Base-by-base conservation (phyloP, 805 yeast genomes). In the Lipomyces sp. region DNA sequence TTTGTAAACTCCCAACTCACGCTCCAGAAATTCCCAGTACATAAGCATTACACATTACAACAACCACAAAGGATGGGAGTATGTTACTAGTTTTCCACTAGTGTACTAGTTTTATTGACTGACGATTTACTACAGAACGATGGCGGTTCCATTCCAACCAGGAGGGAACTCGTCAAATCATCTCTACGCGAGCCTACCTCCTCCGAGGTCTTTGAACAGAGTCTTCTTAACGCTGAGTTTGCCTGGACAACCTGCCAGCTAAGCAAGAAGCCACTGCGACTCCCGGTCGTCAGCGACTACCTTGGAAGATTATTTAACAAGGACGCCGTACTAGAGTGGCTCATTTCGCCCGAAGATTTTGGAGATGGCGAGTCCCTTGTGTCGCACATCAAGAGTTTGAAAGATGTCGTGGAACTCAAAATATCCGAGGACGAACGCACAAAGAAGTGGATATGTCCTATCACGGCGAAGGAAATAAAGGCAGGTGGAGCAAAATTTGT, bases 221-320 rank as follows among this genome's bases (percentile, higher is more conserved):
- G 40, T 24, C 49, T 41, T 28, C 42, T 56, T 21, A 39, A 58
- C 14, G 45, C 49, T 2, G 37, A 31, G 22, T 58, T 43, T 23
- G 26, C 45, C 18, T 77, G 82, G 73, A 67, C 65, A 13, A 71
- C 68, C 4, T 86, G 95, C 63, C 64, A 69, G 4, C 51, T 74
- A 33, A 74, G 72, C 23, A 76, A 61, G 38, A 72, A 64, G 50
- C 72, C 57, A 58, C 70, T 86, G 18, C 55, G 59, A n/a, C 61
- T 62, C 6, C 84, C 83, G 0, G 68, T 86, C 1, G 83, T 84
- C 1, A 76, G 86, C 31, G 95, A 88, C 65, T 82, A 73, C 62
- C 69, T 69, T 43, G 96, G 96, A 0, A 63, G 71, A 28, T 61
- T 88, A 3, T 84, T 75, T 65, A 78, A 82, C 57, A 85, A 84